Evolutionary conservation across 495 filamentous ascomycete genomes (phyloP).

Genomic region (Lineolata rhizophorae): DNA sequence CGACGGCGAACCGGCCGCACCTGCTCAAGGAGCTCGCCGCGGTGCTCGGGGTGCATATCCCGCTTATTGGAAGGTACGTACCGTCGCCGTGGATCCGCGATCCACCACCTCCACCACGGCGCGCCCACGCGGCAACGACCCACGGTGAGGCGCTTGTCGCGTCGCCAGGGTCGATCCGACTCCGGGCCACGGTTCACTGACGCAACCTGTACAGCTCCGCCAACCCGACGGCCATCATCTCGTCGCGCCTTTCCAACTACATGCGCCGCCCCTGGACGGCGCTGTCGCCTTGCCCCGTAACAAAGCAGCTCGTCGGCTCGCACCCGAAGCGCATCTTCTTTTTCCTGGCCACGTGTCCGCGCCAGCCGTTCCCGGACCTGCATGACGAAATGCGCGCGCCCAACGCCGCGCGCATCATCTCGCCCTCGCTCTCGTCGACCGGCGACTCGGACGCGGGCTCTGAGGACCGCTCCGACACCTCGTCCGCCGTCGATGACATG

Average conservation of each 20-base stretch:
- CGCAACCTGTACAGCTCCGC: conserved; percentile 51
- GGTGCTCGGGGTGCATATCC: conserved; percentile 50
- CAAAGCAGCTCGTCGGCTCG: conserved; percentile 76
- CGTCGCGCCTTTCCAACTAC: conserved; percentile 73
- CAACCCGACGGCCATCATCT: conserved; percentile 86
- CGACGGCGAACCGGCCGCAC: conserved; percentile 81
- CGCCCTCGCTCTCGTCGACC: conserved; percentile 65
- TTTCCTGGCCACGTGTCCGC: conserved; percentile 67
- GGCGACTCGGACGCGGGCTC: conserved; percentile 38
- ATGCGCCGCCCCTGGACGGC: conserved; percentile 75
- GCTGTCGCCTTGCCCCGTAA: conserved; percentile 61
- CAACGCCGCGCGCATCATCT: conserved; percentile 35
- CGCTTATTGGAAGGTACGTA: conserved; percentile 77
- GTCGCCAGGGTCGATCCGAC: no score
- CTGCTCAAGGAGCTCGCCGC: conserved; percentile 84
- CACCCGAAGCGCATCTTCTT: conserved; percentile 93
- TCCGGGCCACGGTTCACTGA: neutral
- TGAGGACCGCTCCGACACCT: conserved; percentile 28
- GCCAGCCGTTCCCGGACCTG: conserved; percentile 51
- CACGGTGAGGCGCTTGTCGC: neutral
- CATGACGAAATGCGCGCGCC: conserved; percentile 20
- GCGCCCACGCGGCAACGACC: conserved; percentile 1
- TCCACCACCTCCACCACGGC: no score
- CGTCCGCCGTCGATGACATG: conserved; percentile 14
- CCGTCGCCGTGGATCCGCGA: no score